These are phyloP conservation scores for Magnusiomyces magnusii DNA, from an alignment of 1,139 yeast species.

Conservation along the genomic window DNA sequence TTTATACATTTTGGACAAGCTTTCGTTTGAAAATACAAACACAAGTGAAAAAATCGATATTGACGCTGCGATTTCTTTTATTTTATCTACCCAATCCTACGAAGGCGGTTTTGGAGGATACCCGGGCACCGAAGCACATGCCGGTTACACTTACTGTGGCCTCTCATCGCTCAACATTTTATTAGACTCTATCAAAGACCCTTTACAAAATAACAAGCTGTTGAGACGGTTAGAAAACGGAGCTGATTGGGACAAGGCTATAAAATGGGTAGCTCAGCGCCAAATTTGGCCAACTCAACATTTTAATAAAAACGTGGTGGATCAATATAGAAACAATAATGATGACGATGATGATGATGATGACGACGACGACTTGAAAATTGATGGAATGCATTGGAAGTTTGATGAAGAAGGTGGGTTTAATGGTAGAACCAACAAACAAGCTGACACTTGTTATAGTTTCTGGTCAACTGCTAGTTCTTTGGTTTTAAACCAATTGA, in stretches of 20 bases:
- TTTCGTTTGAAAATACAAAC: constrained; percentile 21
- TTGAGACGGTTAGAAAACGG: constrained; percentile 13
- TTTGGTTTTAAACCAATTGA: constrained; percentile 33
- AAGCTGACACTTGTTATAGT: constrained; percentile 83
- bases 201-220: not conserved
- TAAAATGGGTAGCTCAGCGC: constrained; percentile 55
- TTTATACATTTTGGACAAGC: constrained; percentile 45
- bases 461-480: constrained; percentile 80
- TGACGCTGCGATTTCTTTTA: constrained; percentile 18
- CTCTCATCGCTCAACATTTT: constrained; percentile 53
- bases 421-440: constrained; percentile 81
- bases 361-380: constrained; percentile 31
- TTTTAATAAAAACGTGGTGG: not conserved
- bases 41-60: constrained; percentile 6
- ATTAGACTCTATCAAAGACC: constrained; percentile 16
- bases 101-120: constrained; percentile 64
- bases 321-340: not conserved
- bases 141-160: constrained; percentile 86
- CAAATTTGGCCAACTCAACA: constrained; percentile 35
- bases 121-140: constrained; percentile 62
- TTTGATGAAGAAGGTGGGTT: constrained; percentile 62
- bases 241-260: constrained; percentile 37
- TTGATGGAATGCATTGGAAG: constrained; percentile 35
- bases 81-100: constrained; percentile 21
- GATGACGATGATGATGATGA: constrained; percentile 3